Conservation (phyloP, 2,329 filamentous ascomycete genomes). For the Talaromyces amestolkiae region DNA sequence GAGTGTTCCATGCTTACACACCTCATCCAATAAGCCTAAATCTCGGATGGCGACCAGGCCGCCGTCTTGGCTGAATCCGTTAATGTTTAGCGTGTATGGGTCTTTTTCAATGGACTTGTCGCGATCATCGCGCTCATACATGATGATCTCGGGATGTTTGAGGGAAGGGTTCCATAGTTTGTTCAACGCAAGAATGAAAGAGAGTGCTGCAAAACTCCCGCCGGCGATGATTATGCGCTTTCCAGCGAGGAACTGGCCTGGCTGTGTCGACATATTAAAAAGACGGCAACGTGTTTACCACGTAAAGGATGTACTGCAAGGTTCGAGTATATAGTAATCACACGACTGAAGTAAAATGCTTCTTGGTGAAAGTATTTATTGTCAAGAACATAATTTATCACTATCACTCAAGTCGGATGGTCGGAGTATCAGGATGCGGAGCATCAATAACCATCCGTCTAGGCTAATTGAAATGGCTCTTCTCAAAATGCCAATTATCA, state of each 20-base stretch:
- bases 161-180: conserved; percentile 35
- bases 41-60: conserved; percentile 6
- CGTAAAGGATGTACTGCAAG: too few relatives aligned
- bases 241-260: conserved; percentile 23
- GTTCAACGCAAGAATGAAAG: conserved; percentile 43
- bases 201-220: conserved; percentile 44
- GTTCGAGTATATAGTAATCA: too few relatives aligned
- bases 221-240: conserved; percentile 47
- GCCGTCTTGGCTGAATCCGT: conserved; percentile 9
- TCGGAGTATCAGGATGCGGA: neutral
- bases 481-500: neutral
- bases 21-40: neutral
- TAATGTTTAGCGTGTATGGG: conserved; percentile 10
- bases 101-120: conserved; percentile 10
- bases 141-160: conserved; percentile 33
- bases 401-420: neutral
- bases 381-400: neutral
- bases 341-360: too few relatives aligned
- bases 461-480: neutral
- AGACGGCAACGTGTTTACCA: neutral
- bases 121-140: conserved; percentile 7
- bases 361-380: neutral
- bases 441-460: neutral
- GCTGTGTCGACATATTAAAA: neutral
- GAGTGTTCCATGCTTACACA: neutral